A percentile compares a stretch with the other conserved stretches of the same genome.
Evolutionary conservation across 179 eudicot genomes (phyloP).

Genomic region (Silene noctiflora): DNA sequence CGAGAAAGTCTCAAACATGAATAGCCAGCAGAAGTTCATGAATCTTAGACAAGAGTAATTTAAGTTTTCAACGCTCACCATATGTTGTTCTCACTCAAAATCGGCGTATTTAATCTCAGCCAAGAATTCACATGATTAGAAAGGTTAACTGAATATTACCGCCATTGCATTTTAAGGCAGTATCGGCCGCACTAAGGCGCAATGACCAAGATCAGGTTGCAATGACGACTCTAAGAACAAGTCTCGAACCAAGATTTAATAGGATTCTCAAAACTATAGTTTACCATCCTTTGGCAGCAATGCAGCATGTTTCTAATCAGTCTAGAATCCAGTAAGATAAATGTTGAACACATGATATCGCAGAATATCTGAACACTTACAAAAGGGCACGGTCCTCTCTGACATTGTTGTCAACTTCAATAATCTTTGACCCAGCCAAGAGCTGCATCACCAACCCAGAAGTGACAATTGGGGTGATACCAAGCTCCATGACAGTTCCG

Average conservation of each 20-base stretch:
- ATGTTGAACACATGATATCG: not conserved
- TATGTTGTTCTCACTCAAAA: not conserved
- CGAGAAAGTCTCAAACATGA: not conserved
- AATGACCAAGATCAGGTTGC: too few relatives aligned
- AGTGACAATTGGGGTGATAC: slow-evolving; percentile 88
- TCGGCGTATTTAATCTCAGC: too few relatives aligned
- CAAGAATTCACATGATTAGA: too few relatives aligned
- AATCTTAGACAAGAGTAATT: not conserved
- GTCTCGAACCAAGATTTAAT: too few relatives aligned
- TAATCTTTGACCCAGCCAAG: slow-evolving; percentile 82
- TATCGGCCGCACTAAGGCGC: too few relatives aligned
- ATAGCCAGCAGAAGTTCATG: not conserved
- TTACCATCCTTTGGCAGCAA: not conserved
- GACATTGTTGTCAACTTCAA: slow-evolving; percentile 86
- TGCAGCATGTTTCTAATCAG: not conserved
- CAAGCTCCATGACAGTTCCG: slow-evolving; percentile 92
- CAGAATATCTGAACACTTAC: slow-evolving; percentile 35
- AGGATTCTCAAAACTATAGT: not conserved
- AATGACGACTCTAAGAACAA: not conserved
- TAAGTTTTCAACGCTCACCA: not conserved
- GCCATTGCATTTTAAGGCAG: too few relatives aligned
- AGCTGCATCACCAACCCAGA: slow-evolving; percentile 92
- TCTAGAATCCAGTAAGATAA: not conserved
- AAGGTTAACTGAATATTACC: too few relatives aligned
- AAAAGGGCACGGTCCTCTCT: slow-evolving; percentile 84